Base-by-base conservation (phyloP, 1,284 basidiomycete species). In the Amylostereum areolatum region DNA sequence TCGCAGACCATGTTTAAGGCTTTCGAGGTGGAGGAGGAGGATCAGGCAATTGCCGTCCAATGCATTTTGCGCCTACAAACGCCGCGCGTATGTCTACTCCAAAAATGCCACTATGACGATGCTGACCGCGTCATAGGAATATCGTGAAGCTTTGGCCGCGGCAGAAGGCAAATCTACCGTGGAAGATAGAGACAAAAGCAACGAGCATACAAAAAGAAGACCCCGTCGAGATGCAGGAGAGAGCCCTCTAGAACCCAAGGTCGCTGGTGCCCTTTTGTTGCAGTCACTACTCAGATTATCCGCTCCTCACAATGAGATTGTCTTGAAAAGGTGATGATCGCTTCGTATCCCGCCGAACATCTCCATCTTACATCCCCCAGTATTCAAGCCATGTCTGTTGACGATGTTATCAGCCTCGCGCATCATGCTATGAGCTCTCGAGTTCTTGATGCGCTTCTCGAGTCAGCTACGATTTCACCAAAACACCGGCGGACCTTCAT, bases 201-300 rank as follows among this genome's bases (percentile, higher is more conserved):
- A 51, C 12, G 52, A 48, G 25, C 45, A 48, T 45, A 56, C 57
- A 57, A 55, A 58, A 54, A 47, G 55, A 37, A 34, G 30, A 18
- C 50, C 34, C 7, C 48, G 24, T 32, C 32, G 28, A 43, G 31
- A 47, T 29, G 58, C 41, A 30, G 52, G 59, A 10, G 60, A 66
- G 11, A 65, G 69, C 45, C 64, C 68, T 5, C 57, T 77, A 45
- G 83, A 81, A 60, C 81, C 83, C 3, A 89, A 81, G 57, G 78
- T 87, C n/a, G 92, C 93, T 63, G 94, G 94, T 1, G 89, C 90
- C 6, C 65, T 96, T 9, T 66, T 97, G 4, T 68, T 97, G 2
- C 93, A 97, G 65, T 82, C 87, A 1, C 70, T 96, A 50, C 74
- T 96, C 18, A 77, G 74, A 30, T 73, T 95, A 10, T 66, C 80